A percentile compares a stretch with the other conserved stretches of the same genome.
Conservation (phyloP, 1,139 yeast species). For the Pichia sp. region DNA sequence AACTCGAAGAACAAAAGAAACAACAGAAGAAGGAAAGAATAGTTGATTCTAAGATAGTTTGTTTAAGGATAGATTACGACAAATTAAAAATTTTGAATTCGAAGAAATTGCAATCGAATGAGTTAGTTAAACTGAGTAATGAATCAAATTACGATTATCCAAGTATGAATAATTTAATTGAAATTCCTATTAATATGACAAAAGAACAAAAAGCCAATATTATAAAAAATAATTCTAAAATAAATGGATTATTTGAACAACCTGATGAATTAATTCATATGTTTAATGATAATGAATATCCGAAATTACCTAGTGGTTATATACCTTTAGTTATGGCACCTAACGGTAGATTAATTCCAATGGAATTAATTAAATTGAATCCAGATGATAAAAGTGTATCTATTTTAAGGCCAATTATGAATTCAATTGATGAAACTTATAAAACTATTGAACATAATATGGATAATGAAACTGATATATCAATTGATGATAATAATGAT, state of each 20-base stretch:
- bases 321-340: conserved; percentile 28
- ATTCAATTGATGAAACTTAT: no score
- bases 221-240: neutral
- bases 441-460: neutral
- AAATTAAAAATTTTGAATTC: no score
- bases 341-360: conserved; percentile 24
- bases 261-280: conserved; percentile 8
- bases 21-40: no score
- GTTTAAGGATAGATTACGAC: no score
- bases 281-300: conserved; percentile 15
- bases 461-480: neutral
- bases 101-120: no score
- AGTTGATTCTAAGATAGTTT: no score
- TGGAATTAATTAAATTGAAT: conserved; percentile 20
- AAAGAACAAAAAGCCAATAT: neutral
- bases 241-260: neutral
- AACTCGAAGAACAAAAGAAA: no score
- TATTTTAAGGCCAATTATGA: conserved; percentile 8
- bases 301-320: conserved; percentile 23
- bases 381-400: conserved; percentile 8
- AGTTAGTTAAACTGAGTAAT: no score
- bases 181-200: neutral
- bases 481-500: neutral
- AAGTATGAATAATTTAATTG: no score
- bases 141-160: no score